Evolutionary conservation across 371 early-diverging fungal species (phyloP).

Genomic region (Mortierella polycephala): DNA sequence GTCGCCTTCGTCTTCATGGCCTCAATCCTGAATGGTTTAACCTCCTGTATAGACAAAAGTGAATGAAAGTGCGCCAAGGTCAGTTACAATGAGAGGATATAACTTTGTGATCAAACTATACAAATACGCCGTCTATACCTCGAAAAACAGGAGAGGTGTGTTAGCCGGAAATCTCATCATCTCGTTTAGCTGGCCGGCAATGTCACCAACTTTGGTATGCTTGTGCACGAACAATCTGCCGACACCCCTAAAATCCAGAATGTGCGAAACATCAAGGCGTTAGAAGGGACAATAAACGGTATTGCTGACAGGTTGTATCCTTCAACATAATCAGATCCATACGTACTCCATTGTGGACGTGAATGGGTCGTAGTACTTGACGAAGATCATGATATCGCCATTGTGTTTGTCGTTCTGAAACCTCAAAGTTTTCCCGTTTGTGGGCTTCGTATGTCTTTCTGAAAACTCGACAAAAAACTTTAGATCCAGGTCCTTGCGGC

Average conservation of each 20-base stretch:
- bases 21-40: conserved; percentile 92
- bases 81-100: background rate
- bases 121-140: conserved; percentile 53
- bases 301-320: too few species aligned
- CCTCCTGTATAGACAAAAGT: conserved; percentile 65
- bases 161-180: conserved; percentile 65
- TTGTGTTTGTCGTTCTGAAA: conserved; percentile 37
- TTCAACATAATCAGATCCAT: background rate
- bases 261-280: background rate
- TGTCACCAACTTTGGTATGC: conserved; percentile 71
- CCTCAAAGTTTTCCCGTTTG: conserved; percentile 23
- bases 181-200: conserved; percentile 67
- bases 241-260: conserved; percentile 59
- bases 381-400: conserved; percentile 66
- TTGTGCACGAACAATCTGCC: conserved; percentile 72
- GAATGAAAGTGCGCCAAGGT: background rate
- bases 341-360: conserved; percentile 71
- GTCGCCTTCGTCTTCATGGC: conserved; percentile 69
- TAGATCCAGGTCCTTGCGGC: conserved; percentile 58
- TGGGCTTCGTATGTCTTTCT: conserved; percentile 22
- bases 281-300: too few species aligned
- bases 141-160: conserved; percentile 74
- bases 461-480: conserved; percentile 68
- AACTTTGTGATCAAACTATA: background rate
- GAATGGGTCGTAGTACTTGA: conserved; percentile 87